These are phyloP conservation scores for Solanum aculeatissimum DNA, from an alignment of 305 asterid species.

Conservation along the genomic window DNA sequence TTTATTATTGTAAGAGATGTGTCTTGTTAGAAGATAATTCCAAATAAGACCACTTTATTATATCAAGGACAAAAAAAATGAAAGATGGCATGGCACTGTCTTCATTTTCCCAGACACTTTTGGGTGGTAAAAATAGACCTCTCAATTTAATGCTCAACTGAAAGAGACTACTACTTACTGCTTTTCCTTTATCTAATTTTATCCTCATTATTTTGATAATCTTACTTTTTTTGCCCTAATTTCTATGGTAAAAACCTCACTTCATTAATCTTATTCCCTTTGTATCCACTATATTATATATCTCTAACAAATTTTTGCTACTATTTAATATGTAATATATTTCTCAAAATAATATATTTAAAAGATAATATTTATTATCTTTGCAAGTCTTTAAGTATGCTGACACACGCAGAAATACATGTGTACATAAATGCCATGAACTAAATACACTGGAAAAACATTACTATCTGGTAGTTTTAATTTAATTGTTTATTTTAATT, in stretches of 20 bases:
- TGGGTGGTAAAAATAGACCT: constrained; percentile 17
- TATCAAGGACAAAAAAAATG: neutral
- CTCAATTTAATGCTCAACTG: constrained; percentile 5
- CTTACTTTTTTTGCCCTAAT: neutral
- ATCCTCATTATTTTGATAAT: neutral
- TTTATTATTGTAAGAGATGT: neutral
- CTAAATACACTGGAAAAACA: too few relatives aligned
- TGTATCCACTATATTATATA: too few relatives aligned
- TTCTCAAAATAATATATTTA: too few relatives aligned
- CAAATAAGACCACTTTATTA: neutral
- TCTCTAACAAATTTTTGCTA: too few relatives aligned
- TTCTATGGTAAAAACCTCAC: neutral
- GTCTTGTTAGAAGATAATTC: neutral
- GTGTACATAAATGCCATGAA: too few relatives aligned
- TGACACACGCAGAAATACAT: too few relatives aligned
- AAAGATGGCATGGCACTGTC: neutral
- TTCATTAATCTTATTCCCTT: neutral
- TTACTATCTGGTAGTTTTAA: too few relatives aligned
- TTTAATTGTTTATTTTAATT: too few relatives aligned
- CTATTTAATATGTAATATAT: too few relatives aligned
- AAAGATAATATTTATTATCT: too few relatives aligned
- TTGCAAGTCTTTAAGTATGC: too few relatives aligned
- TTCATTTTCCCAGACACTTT: neutral
- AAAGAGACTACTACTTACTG: neutral
- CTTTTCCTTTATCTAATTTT: neutral